A percentile compares a stretch with the other conserved stretches of the same genome.
Conservation (phyloP, 106 monocot species). For the Platanthera guangdongensis region DNA sequence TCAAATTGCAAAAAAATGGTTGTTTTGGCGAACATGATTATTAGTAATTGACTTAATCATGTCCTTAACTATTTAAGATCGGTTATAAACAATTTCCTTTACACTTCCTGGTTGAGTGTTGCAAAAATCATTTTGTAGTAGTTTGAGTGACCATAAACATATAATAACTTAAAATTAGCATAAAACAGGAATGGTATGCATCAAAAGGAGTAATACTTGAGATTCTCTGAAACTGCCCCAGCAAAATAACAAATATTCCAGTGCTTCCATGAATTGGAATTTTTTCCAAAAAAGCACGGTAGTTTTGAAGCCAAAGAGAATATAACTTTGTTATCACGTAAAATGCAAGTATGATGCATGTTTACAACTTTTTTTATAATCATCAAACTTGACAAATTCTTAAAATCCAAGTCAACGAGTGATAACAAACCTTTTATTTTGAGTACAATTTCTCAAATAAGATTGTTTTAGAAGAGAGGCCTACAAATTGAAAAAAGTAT, state of each 20-base stretch:
- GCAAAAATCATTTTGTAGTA: background rate
- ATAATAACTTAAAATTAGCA: background rate
- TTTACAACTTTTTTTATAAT: background rate
- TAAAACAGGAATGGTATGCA: background rate
- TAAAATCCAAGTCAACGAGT: background rate
- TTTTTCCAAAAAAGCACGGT: background rate
- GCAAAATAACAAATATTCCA: background rate
- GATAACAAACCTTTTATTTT: background rate
- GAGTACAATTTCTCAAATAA: background rate
- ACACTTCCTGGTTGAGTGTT: background rate
- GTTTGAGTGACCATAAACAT: background rate
- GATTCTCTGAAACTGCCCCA: background rate
- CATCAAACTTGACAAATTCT: background rate
- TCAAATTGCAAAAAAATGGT: background rate
- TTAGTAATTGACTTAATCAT: background rate
- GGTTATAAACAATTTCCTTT: background rate
- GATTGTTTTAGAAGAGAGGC: background rate
- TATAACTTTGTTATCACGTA: background rate
- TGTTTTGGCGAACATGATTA: background rate
- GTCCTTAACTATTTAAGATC: background rate
- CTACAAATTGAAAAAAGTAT: background rate
- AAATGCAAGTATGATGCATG: background rate
- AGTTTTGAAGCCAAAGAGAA: background rate
- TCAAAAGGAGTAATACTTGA: background rate
- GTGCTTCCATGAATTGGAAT: background rate